Conservation (phyloP, 2,329 filamentous ascomycete genomes). For the Penicillium sp. region DNA sequence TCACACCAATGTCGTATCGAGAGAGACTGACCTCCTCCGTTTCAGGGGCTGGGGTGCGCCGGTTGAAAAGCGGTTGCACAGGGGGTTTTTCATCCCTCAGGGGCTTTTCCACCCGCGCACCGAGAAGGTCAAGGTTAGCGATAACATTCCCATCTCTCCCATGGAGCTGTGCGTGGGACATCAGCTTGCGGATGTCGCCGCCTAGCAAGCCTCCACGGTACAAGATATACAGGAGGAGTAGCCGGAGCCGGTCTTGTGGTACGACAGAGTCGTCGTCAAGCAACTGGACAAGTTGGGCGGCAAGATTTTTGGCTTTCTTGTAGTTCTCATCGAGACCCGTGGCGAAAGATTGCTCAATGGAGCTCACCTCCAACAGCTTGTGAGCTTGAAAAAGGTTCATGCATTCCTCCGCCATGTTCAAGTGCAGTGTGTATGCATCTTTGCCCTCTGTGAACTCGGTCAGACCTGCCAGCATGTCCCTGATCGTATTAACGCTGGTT, state of each 20-base stretch:
- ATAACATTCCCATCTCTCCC: constrained; percentile 67
- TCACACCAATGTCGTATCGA: constrained; percentile 75
- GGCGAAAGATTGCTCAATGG: constrained; percentile 82
- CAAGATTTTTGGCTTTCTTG: constrained; percentile 81
- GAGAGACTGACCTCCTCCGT: constrained; percentile 80
- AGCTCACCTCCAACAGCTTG: constrained; percentile 81
- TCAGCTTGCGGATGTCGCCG: constrained; percentile 77
- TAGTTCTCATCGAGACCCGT: constrained; percentile 92
- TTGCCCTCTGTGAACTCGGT: constrained; percentile 96
- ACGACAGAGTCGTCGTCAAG: constrained; percentile 75
- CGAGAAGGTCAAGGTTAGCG: constrained; percentile 71
- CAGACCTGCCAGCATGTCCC: constrained; percentile 92
- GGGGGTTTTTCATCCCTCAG: constrained; percentile 72
- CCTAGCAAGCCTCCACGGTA: constrained; percentile 79
- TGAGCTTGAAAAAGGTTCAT: constrained; percentile 86
- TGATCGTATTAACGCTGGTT: constrained; percentile 81
- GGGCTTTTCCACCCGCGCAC: constrained; percentile 64
- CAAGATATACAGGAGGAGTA: constrained; percentile 79
- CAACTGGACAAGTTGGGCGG: constrained; percentile 79
- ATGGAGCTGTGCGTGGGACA: constrained; percentile 75
- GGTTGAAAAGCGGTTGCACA: constrained; percentile 64
- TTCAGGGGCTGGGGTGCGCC: constrained; percentile 53
- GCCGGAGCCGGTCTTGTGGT: constrained; percentile 69
- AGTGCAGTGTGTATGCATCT: constrained; percentile 85
- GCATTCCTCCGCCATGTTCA: constrained; percentile 95